Base-by-base conservation (phyloP, 2,329 filamentous ascomycete genomes). In the Achaetomium macrosporum region DNA sequence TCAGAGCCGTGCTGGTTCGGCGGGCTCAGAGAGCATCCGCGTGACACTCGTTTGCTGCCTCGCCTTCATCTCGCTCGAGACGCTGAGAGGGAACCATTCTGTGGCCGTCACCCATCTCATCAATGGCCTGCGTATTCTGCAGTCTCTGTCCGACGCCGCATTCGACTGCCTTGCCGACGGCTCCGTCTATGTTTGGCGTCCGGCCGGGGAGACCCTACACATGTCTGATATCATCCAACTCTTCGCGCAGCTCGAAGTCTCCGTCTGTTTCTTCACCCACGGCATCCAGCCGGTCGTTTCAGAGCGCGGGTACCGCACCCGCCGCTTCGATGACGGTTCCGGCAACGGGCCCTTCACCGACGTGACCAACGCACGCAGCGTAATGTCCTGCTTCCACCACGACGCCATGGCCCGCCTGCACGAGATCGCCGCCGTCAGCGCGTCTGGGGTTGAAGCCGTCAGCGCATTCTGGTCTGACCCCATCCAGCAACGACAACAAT, bases 21-120 rank as follows among this genome's bases (percentile, higher is more conserved):
- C 59, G 3, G 57, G 55, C 20, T 42, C 54, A 7, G 61, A 61
- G n/a, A 63, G 60, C 55, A 61, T 66, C 5, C 57, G 55, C 16
- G 44, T 65, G 11, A 64, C 60, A 2, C 60, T 65, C 29, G 47
- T 63, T 35, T 65, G 64, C 55, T 65, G 64, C 36, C 54, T 65
- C 15, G 58, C 58, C 30, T 65, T 64, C 42, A 63, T 65, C 54
- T 64, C 58, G 43, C 58, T 65, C 47, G 64, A 65, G 51, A 60
- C 59, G 5, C 52, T 65, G 25, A 57, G 63, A 4, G 51, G 51
- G 10, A 61, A 63, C 53, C 60, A 63, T 51, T 47, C 45, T 5
- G 57, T 55, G 10, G 62, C 61, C 20, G 51, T 65, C 9, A 60
- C 53, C 13, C 64, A 65, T 41, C 55, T 65, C 15, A 51, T 53